phyloP scores from a whole-genome alignment of 345 rosid genomes.

The Capsella bursapastoris region DNA sequence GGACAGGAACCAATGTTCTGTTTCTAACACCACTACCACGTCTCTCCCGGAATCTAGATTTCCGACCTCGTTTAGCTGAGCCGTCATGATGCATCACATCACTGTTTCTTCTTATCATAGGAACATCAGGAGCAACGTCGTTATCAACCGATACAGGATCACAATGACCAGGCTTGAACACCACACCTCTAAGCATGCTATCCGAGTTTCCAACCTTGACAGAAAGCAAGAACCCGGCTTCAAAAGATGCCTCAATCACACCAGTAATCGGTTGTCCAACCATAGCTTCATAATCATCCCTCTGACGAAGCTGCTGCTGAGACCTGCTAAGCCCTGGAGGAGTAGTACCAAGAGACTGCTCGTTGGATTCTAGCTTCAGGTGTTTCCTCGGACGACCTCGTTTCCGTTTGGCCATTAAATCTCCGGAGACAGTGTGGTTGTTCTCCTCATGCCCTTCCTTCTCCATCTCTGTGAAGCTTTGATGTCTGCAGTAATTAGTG shows the following conservation, averaged over 20 bases:
- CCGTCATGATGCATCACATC: slow-evolving; percentile 48
- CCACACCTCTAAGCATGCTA: slow-evolving; percentile 70
- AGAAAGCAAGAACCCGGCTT: slow-evolving; percentile 78
- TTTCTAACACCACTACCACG: slow-evolving; percentile 33
- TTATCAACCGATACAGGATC: slow-evolving; percentile 66
- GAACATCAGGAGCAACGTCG: slow-evolving; percentile 74
- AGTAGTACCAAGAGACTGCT: slow-evolving; percentile 48
- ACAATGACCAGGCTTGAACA: slow-evolving; percentile 74
- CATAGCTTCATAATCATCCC: slow-evolving; percentile 46
- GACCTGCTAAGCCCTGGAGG: slow-evolving; percentile 49
- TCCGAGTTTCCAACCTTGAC: slow-evolving; percentile 68
- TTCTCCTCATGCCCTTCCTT: slow-evolving; percentile 56
- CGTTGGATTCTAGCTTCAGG: slow-evolving; percentile 41
- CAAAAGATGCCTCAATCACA: slow-evolving; percentile 71
- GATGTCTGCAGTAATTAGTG: slow-evolving; percentile 4
- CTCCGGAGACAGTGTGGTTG: slow-evolving; percentile 51
- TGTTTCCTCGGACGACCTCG: slow-evolving; percentile 90
- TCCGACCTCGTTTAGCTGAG: slow-evolving; percentile 44
- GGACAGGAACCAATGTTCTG: slow-evolving; percentile 42
- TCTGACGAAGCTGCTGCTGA: slow-evolving; percentile 43
- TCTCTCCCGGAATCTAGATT: slow-evolving; percentile 36
- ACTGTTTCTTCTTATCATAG: slow-evolving; percentile 71
- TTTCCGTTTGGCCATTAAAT: slow-evolving; percentile 61
- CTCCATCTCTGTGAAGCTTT: slow-evolving; percentile 30
- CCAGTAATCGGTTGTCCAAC: slow-evolving; percentile 80